Evolutionary conservation across 768 basidiomycete genomes (phyloP).

Genomic region (Lactarius tabidus): DNA sequence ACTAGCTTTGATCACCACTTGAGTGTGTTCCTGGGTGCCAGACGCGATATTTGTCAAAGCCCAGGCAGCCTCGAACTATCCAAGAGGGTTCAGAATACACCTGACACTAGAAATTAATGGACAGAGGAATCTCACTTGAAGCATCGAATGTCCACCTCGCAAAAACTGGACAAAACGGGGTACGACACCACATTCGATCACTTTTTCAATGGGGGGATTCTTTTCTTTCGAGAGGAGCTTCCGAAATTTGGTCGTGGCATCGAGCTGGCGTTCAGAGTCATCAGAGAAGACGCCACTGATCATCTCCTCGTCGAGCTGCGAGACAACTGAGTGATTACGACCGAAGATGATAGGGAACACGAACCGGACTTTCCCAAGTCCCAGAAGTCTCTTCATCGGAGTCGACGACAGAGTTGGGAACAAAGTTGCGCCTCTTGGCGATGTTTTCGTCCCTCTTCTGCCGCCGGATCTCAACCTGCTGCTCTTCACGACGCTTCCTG

Average conservation of each 20-base stretch:
- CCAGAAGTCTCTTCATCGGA: conserved; percentile 87
- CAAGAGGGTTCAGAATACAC: conserved; percentile 12
- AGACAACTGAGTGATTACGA: conserved; percentile 13
- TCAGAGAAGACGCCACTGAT: conserved; percentile 89
- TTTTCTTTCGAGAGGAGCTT: conserved; percentile 99
- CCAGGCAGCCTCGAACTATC: conserved; percentile 95
- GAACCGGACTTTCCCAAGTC: conserved; percentile 75
- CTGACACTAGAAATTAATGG: background rate
- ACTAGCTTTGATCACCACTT: conserved; percentile 91
- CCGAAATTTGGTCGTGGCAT: conserved; percentile 97
- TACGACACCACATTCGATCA: conserved; percentile 96
- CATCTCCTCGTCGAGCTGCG: conserved; percentile 85
- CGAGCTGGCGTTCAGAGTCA: conserved; percentile 86
- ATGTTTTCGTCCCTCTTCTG: conserved; percentile 99
- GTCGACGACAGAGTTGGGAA: conserved; percentile 67
- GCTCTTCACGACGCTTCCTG: conserved; percentile 93
- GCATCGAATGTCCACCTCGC: conserved; percentile 72
- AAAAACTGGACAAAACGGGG: conserved; percentile 97
- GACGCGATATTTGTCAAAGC: conserved; percentile 97
- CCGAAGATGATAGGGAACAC: conserved; percentile 30
- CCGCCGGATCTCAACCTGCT: conserved; percentile 97
- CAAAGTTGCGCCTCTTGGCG: conserved; percentile 93
- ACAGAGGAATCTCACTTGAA: conserved; percentile 52
- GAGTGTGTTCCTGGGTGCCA: conserved; percentile 96
- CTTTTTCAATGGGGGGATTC: conserved; percentile 98